Evolutionary conservation across 1,284 basidiomycete species (phyloP), one percentile per base, ranked within the genome.

Genomic region (Leccinum angustisporum): DNA sequence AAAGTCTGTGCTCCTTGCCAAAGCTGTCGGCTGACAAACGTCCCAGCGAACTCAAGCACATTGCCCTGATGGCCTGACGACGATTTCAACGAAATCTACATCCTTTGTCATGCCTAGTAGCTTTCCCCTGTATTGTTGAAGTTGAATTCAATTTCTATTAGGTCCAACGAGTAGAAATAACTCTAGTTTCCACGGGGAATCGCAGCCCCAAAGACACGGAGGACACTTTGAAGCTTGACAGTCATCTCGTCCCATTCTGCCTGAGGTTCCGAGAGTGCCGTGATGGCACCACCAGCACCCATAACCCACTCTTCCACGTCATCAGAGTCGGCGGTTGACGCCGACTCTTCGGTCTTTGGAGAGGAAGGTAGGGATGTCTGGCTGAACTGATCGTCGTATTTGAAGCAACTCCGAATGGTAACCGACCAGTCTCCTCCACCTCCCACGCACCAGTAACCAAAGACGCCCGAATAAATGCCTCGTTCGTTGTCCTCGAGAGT

Each of bases 161-260:
- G 7, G 30, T 30, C 52, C 10, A 48, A 51, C 34, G 40, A 50
- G 40, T 36, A 56, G 21, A n/a, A 16, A 43, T 3, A 48, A 14
- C 18, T n/a, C 62, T 51, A 75, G 27, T 65, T 59, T 62, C 61
- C 61, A 21, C 60, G 56, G n/a, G 71, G 69, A 53, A 61, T 60
- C 5, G 62, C 59, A 48, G 59, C 75, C 34, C 79, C 79, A 67
- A 91, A 91, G n/a, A 84, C 82, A 56, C 81, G 78, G 54, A 91
- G 75, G 50, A 89, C 87, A 66, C 87, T 89, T 67, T 87, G 82
- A 36, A 95, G 83, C 74, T 98, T 98, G 18, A 88, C 83, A 18
- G 89, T 72, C 82, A 98, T 97, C 75, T 99, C 97, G 10, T 94
- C 92, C 96, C 96, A 98, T 74, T 98, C 97, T 9, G 84, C 87